Evolutionary conservation across 768 basidiomycete genomes (phyloP), one percentile per base, ranked within the genome.

Genomic region (Boletus vermiculosoides): DNA sequence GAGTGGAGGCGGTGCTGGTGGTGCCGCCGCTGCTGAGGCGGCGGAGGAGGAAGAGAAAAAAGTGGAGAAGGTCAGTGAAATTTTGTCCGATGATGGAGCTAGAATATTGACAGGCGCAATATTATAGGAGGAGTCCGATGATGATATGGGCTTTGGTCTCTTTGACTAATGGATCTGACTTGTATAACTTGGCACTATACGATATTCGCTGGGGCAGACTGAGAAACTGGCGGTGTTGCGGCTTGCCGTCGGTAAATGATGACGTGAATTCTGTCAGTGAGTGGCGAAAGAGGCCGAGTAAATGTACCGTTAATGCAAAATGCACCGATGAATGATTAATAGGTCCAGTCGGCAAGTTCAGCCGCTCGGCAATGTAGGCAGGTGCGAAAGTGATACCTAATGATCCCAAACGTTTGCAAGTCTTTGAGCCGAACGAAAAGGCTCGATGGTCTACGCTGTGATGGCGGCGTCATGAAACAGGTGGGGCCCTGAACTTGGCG

Each of bases 121-220:
- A 28, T 28, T 60, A 54, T 71, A 93, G 88, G 90, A 92, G 78
- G 92, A 95, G 74, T 92, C 90, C 54, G 94, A 96, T 82, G 95
- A 97, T 67, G 95, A 97, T 78, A 97, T 97, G 94, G 94, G 94
- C 81, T 98, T 98, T 77, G 94, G 94, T 80, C 84, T 97, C 62
- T 97, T 97, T 82, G 94, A 97, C 81, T 97, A 87, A 81, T 37
- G 39, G 44, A 48, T 59, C 18, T 42, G 25, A n/a, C 59, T 11
- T 60, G 58, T 55, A 20, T 16, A 6, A 45, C 20, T 28, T n/a
- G 30, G 45, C 45, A n/a, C 45, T 5, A 2, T 48, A 16, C 10
- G 11, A 12, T 22, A 20, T 36, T 13, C 50, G 54, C 62, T 56
- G 62, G 69, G 67, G 69, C 57, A 50, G 15, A 42, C 40, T 54